Percentiles rank a stretch among this genome's conserved stretches.
phyloP scores from a whole-genome alignment of 2,329 filamentous ascomycete genomes.

The Microcyclospora pomicola region DNA sequence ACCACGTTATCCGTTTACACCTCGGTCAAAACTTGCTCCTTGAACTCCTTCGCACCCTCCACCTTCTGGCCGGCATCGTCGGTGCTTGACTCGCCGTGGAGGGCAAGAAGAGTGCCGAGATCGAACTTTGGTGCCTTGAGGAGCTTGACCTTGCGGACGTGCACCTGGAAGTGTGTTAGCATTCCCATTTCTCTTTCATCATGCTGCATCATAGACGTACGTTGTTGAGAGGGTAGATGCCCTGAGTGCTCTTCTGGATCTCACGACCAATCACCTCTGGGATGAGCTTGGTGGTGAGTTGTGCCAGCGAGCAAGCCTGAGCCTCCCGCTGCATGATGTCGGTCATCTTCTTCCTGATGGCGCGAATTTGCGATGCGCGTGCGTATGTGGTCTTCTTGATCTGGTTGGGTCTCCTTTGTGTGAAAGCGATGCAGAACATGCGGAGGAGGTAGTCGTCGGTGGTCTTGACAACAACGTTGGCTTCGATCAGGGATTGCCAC shows the following conservation, averaged over 20 bases:
- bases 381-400: conserved; percentile 99
- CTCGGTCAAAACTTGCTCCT: conserved; percentile 87
- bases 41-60: conserved; percentile 77
- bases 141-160: conserved; percentile 99
- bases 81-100: conserved; percentile 93
- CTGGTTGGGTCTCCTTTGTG: conserved; percentile 97
- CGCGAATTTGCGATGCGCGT: conserved; percentile 88
- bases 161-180: conserved; percentile 52
- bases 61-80: conserved; percentile 96
- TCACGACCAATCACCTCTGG: conserved; percentile 98
- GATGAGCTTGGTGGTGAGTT: conserved; percentile 97
- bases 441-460: conserved; percentile 99
- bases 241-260: conserved; percentile 98
- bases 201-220: conserved; percentile 39
- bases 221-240: conserved; percentile 99
- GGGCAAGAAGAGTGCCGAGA: conserved; percentile 83
- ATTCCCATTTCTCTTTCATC: neutral
- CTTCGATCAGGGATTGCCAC: conserved; percentile 98
- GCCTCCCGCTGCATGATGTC: conserved; percentile 98
- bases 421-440: conserved; percentile 98
- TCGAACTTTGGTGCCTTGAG: conserved; percentile 99
- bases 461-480: conserved; percentile 99
- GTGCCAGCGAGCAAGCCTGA: conserved; percentile 80
- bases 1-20: conserved; percentile 49
- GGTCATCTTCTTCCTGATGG: conserved; percentile 98